Evolutionary conservation across 306 rosid species (phyloP).

Genomic region (Castanea sativa): DNA sequence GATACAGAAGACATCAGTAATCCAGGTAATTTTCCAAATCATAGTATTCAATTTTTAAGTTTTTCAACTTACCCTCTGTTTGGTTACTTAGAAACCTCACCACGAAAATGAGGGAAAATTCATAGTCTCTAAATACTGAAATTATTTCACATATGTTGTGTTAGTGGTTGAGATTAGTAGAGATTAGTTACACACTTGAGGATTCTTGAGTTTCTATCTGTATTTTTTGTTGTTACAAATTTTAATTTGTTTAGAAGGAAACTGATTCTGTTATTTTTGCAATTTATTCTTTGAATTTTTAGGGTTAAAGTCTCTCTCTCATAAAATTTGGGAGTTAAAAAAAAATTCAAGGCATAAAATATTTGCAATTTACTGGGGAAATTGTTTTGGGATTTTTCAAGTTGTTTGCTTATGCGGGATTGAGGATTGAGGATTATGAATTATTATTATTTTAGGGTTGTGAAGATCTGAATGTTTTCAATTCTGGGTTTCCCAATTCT

Average conservation of each 20-base stretch:
- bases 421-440: not conserved
- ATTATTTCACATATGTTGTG: no score
- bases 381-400: not conserved
- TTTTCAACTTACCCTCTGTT: not conserved
- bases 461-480: not conserved
- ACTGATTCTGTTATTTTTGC: not conserved
- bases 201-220: no score
- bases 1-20: conserved; percentile 25
- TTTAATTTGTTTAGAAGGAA: no score
- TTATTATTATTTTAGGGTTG: not conserved
- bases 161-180: no score
- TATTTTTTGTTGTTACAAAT: no score
- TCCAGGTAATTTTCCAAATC: conserved; percentile 25
- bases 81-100: not conserved
- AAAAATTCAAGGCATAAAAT: not conserved
- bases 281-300: not conserved
- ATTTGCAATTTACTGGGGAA: not conserved
- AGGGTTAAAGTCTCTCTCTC: not conserved
- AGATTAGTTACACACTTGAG: no score
- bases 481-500: not conserved
- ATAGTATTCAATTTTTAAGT: not conserved
- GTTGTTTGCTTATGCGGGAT: not conserved
- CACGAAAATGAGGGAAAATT: not conserved
- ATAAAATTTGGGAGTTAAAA: not conserved
- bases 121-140: no score